Evolutionary conservation across 163 green algal genomes (phyloP), one percentile per base, ranked within the genome.

Genomic region (Chlamydomonas reinhardtii): DNA sequence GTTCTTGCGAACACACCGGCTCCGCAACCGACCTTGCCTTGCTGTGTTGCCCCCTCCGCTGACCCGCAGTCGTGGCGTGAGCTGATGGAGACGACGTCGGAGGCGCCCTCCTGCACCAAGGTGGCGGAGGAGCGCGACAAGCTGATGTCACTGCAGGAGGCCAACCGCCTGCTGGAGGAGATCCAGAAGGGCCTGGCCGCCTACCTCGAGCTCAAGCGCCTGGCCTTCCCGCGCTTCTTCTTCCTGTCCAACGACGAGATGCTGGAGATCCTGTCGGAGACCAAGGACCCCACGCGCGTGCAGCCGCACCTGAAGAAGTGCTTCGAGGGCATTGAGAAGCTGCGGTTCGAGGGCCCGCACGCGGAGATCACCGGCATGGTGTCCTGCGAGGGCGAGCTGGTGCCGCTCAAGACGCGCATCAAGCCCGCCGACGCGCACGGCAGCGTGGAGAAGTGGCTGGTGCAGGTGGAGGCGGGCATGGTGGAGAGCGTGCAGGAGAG

Each of bases 251-350:
- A 94, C 64, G 95, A 98, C 75, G 95, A 98, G 90, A 95, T 97
- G 94, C 93, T 97, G 69, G 94, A 90, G 92, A 97, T 97, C 71
- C 89, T 97, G 73, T 93, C 83, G 9, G 94, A 98, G 89, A 96
- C 94, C 32, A 96, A 97, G 89, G 95, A 97, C 85, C 94, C 95
- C 39, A 94, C 92, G 37, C 89, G 94, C 1, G 94, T 97, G 82
- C 88, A 98, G 91, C 95, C 95, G 24, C 94, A 97, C 89, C 83
- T 98, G 16, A 97, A 96, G 74, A 98, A 98, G 91, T 97, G 94
- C 91, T 98, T 98, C 81, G 95, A 98, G 84, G 94, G 93, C 80
- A 94, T 96, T 65, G 91, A 94, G 80, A 94, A 90, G 77, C 90
- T 96, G 71, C 87, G 92, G 65, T 88, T 88, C 27, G 82, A 88